Conservation (phyloP, 306 rosid genomes). For the Luffa acutangula region DNA sequence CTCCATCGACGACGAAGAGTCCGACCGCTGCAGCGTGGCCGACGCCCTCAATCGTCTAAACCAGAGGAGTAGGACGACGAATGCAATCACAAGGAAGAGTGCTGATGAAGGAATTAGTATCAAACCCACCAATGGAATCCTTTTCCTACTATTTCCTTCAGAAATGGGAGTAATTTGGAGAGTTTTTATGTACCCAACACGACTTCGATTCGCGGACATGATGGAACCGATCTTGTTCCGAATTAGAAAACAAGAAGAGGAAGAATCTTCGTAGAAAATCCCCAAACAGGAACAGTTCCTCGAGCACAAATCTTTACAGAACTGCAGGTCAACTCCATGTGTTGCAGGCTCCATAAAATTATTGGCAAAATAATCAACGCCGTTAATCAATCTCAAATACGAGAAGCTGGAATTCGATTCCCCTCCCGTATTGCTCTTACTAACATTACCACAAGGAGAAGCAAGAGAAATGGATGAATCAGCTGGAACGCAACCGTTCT, state of each 20-base stretch:
- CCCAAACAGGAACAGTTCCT: slow-evolving; percentile 73
- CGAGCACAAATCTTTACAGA: slow-evolving; percentile 55
- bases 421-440: not conserved
- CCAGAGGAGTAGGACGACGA: not conserved
- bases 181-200: slow-evolving; percentile 51
- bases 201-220: slow-evolving; percentile 13
- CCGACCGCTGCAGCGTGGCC: slow-evolving; percentile 36
- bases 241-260: slow-evolving; percentile 58
- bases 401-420: slow-evolving; percentile 31
- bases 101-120: not conserved
- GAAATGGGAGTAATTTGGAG: not conserved
- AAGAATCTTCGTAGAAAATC: slow-evolving; percentile 36
- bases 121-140: not conserved
- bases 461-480: slow-evolving; percentile 41
- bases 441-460: slow-evolving; percentile 26
- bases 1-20: slow-evolving; percentile 22
- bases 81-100: not conserved
- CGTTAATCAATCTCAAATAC: slow-evolving; percentile 37
- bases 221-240: slow-evolving; percentile 56
- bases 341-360: slow-evolving; percentile 30
- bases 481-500: slow-evolving; percentile 48
- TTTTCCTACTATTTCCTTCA: not conserved
- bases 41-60: slow-evolving; percentile 29
- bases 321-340: slow-evolving; percentile 30
- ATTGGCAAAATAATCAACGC: slow-evolving; percentile 37